Conservation (phyloP, 306 rosid species). For the Ormosia emarginata region DNA sequence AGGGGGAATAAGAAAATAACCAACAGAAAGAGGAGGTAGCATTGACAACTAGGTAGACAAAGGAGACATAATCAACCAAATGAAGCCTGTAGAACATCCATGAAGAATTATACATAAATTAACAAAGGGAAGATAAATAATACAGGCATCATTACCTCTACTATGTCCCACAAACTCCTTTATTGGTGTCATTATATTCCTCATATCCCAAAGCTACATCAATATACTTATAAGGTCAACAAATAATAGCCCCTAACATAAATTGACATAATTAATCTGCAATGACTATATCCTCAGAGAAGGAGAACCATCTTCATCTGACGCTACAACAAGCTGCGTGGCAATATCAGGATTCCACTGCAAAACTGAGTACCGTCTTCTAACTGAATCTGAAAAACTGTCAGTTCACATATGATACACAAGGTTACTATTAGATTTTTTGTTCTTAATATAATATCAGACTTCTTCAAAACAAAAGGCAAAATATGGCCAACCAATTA, state of each 20-base stretch:
- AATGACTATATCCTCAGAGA: too few relatives aligned
- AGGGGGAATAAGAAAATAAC: not conserved
- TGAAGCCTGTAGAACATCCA: too few relatives aligned
- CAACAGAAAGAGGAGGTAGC: not conserved
- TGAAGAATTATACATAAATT: not conserved
- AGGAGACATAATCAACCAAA: too few relatives aligned
- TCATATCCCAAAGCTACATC: too few relatives aligned
- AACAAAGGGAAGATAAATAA: too few relatives aligned
- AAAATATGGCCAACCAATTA: too few relatives aligned
- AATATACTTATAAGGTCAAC: too few relatives aligned
- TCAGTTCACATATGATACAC: slow-evolving; percentile 26
- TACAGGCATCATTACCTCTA: slow-evolving; percentile 56
- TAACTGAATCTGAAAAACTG: slow-evolving; percentile 89
- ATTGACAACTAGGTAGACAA: too few relatives aligned
- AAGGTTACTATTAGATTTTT: slow-evolving; percentile 22
- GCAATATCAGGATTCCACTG: slow-evolving; percentile 99
- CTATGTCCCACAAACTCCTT: slow-evolving; percentile 91
- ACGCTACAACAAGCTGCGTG: too few relatives aligned
- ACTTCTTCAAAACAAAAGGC: not conserved
- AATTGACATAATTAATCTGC: too few relatives aligned
- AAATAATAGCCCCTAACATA: too few relatives aligned
- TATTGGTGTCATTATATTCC: slow-evolving; percentile 78
- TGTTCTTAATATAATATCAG: slow-evolving; percentile 8
- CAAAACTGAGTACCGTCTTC: slow-evolving; percentile 90
- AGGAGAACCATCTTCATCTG: too few relatives aligned